Conservation (phyloP, 345 rosid species). For the Anacardium occidentale region DNA sequence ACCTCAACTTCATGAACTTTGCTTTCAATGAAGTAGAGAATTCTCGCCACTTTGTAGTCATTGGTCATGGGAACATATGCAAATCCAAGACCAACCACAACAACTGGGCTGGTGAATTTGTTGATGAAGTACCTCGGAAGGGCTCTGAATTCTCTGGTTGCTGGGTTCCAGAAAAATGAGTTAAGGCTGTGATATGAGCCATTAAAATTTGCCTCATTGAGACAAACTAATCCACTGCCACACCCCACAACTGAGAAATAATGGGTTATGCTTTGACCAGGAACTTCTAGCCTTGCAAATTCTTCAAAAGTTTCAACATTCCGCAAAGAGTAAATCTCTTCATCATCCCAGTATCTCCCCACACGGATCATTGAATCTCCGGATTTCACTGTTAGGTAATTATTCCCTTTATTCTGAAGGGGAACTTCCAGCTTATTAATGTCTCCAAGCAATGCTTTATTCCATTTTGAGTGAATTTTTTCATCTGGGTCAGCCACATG, state of each 20-base stretch:
- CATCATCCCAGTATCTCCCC: neutral
- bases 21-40: neutral
- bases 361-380: neutral
- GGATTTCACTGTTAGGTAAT: neutral
- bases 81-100: constrained; percentile 1
- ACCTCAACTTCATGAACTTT: neutral
- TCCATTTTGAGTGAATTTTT: neutral
- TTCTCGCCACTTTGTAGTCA: constrained; percentile 1
- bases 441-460: neutral
- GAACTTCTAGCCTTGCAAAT: neutral
- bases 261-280: neutral
- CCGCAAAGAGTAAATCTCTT: neutral
- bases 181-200: neutral
- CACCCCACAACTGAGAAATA: neutral
- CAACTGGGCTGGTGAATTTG: neutral
- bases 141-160: neutral
- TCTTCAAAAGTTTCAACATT: neutral
- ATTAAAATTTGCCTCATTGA: neutral
- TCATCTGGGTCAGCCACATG: neutral
- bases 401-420: neutral
- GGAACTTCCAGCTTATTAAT: neutral
- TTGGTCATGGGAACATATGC: neutral
- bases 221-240: constrained; percentile 5
- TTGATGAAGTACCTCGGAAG: neutral
- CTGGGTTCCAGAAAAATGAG: constrained; percentile 2